Evolutionary conservation across 2,329 filamentous ascomycete genomes (phyloP).

Genomic region (Talaromyces sp.): DNA sequence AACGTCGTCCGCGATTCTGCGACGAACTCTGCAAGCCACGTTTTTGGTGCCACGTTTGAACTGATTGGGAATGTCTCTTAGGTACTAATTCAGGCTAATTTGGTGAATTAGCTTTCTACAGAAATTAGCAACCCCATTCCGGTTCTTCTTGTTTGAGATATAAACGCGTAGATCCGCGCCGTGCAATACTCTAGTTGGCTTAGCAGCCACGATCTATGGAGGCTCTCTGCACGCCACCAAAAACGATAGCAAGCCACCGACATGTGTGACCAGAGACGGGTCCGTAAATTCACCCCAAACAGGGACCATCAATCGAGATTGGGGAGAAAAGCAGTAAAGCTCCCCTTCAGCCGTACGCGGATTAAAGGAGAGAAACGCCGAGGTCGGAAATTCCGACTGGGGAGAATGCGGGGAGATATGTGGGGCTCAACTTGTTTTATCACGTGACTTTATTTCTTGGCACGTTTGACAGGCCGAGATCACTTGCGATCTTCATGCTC

Average conservation of each 20-base stretch:
- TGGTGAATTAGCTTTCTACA: background rate
- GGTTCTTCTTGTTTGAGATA: background rate
- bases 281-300: background rate
- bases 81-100: no score
- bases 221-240: background rate
- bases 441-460: background rate
- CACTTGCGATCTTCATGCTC: background rate
- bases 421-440: background rate
- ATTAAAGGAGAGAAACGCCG: background rate
- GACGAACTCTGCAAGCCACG: background rate
- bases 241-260: background rate
- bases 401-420: slow-evolving; percentile 1
- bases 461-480: background rate
- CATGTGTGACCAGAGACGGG: background rate
- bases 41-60: background rate
- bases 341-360: background rate
- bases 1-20: background rate
- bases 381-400: background rate
- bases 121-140: background rate
- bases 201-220: background rate
- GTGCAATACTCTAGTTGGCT: background rate
- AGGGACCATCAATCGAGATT: background rate
- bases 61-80: no score
- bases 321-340: no score
- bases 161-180: background rate